Conservation (phyloP, 495 filamentous ascomycete species). For the Bombardia bombarda region DNA sequence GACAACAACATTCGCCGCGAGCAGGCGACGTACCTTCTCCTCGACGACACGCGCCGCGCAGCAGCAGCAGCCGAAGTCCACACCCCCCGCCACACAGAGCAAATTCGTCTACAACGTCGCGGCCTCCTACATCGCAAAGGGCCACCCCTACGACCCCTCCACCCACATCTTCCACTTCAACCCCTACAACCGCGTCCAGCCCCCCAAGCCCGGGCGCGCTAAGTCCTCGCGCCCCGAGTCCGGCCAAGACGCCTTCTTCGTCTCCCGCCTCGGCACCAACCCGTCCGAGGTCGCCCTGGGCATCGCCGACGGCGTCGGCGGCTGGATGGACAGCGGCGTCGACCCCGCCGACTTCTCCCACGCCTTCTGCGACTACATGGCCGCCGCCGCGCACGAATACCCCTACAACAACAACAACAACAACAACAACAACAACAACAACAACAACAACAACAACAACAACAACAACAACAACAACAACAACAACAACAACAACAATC, state of each 20-base stretch:
- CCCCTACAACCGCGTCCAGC: slow-evolving; percentile 49
- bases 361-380: slow-evolving; percentile 89
- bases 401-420: slow-evolving; percentile 1
- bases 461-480: slow-evolving; percentile 31
- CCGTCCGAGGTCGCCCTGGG: slow-evolving; percentile 63
- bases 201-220: slow-evolving; percentile 32
- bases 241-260: slow-evolving; percentile 95
- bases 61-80: too few relatives aligned
- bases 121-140: slow-evolving; percentile 72
- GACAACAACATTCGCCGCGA: too few relatives aligned
- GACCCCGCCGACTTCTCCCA: slow-evolving; percentile 95
- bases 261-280: slow-evolving; percentile 58
- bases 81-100: too few relatives aligned
- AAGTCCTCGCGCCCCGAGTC: slow-evolving; percentile 60
- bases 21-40: neutral
- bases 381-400: slow-evolving; percentile 53
- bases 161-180: slow-evolving; percentile 72
- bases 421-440: slow-evolving; percentile 39
- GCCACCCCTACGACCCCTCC: slow-evolving; percentile 59
- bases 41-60: neutral
- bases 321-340: slow-evolving; percentile 83
- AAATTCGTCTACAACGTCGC: slow-evolving; percentile 57
- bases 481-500: slow-evolving; percentile 6
- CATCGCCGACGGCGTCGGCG: slow-evolving; percentile 90
- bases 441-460: slow-evolving; percentile 1